Evolutionary conservation across 179 eudicot genomes (phyloP), one percentile per base, ranked within the genome.

Genomic region (Amaranthus tricolor): DNA sequence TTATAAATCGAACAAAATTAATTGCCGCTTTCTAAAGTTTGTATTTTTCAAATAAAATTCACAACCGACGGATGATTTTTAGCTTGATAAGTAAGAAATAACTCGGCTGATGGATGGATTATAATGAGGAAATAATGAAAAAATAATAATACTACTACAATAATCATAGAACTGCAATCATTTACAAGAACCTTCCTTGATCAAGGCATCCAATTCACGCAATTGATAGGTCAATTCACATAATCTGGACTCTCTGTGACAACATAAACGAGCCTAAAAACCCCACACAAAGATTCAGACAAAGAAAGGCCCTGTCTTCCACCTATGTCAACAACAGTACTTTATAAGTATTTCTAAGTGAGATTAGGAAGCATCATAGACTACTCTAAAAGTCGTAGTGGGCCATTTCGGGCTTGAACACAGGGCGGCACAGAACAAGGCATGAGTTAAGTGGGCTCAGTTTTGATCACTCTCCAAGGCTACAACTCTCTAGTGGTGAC

Each of bases 371-470:
- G 70, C 56, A 75, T 75, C 57, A 49, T 65, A 75, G 80, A 70
- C 49, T 53, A 70, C 61, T 61, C 60, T 16, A 50, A 31, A 31
- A 31, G 40, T 31, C 40, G 40, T 31, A 31, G 40, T 31, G 40
- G 40, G 40, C 40, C 40, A 31, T 31, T 31, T 31, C 40, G 40
- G 40, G 40, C 40, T 31, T 31, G 40, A 31, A 31, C 40, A 31
- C 0, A 31, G 4, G 4, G 40, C 40, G 3, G 4, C 40, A 31
- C 40, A 31, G 40, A 1, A 31, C 2, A 31, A 31, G 40, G 40
- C 40, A 31, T 31, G 4, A 31, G n/a, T 68, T 78, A 84, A 5
- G 58, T 17, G 76, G 47, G 57, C 76, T 71, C 54, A 90, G 86
- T 71, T 89, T 83, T 44, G 40, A 31, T 31, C 40, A 31, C 40